A percentile compares a stretch with the other conserved stretches of the same genome.
Evolutionary conservation across 768 basidiomycete genomes (phyloP).

Genomic region (Xerocomus spinulosus): DNA sequence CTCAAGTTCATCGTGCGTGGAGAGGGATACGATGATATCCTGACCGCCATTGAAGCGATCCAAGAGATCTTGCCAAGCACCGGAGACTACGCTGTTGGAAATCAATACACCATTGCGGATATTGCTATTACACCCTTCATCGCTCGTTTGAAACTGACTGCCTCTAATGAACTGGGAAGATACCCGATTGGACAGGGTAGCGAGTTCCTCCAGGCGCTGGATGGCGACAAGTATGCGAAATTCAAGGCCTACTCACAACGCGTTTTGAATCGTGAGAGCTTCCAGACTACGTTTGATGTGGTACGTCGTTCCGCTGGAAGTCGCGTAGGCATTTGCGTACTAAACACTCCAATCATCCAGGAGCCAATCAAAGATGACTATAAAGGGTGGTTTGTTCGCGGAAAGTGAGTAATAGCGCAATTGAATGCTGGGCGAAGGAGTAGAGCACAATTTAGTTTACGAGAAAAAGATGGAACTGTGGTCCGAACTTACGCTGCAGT

Average conservation of each 20-base stretch:
- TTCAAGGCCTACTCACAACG: slow-evolving; percentile 46
- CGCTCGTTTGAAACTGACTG: slow-evolving; percentile 42
- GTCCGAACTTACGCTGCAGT: too few relatives aligned
- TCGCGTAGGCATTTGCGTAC: too few relatives aligned
- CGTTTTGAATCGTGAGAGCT: slow-evolving; percentile 49
- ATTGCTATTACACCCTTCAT: slow-evolving; percentile 58
- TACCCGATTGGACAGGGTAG: slow-evolving; percentile 47
- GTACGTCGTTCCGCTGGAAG: slow-evolving; percentile 32
- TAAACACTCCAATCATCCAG: slow-evolving; percentile 1
- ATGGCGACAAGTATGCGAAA: slow-evolving; percentile 42
- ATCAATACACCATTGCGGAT: slow-evolving; percentile 51
- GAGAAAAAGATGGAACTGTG: too few relatives aligned
- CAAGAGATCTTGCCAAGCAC: slow-evolving; percentile 44
- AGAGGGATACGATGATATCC: slow-evolving; percentile 38
- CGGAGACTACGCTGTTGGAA: slow-evolving; percentile 36
- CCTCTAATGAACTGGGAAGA: slow-evolving; percentile 49
- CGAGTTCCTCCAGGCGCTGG: slow-evolving; percentile 39
- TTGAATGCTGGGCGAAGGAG: neutral
- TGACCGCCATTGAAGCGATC: slow-evolving; percentile 43
- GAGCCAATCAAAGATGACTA: slow-evolving; percentile 7
- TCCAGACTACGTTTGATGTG: slow-evolving; percentile 49
- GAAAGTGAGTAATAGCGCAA: neutral
- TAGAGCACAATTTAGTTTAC: neutral
- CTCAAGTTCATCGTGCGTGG: slow-evolving; percentile 35
- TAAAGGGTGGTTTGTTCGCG: slow-evolving; percentile 3